A percentile compares a stretch with the other conserved stretches of the same genome.
Evolutionary conservation across 352 stramenopile genomes (phyloP).

Genomic region (Aphanomyces euteiches): DNA sequence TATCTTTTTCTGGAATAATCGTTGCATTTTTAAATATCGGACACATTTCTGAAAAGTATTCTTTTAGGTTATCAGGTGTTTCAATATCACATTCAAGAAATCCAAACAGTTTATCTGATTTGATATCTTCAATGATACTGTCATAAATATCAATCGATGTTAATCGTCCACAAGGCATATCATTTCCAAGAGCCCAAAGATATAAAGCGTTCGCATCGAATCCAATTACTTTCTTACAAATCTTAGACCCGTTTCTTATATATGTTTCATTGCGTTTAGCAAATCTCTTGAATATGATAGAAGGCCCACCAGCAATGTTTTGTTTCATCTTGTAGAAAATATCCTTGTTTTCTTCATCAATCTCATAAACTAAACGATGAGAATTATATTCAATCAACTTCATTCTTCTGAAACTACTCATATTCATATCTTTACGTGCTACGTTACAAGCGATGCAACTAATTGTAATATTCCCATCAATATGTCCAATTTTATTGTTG

Average conservation of each 20-base stretch:
- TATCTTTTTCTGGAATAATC: conserved; percentile 31
- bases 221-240: conserved; percentile 34
- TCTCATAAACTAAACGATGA: conserved; percentile 30
- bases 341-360: conserved; percentile 33
- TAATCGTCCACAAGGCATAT: conserved; percentile 37
- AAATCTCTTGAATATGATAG: conserved; percentile 37
- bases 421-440: conserved; percentile 35
- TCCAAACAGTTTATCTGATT: conserved; percentile 38
- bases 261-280: conserved; percentile 36
- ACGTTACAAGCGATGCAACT: conserved; percentile 33
- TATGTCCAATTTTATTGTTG: conserved; percentile 31
- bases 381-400: conserved; percentile 34
- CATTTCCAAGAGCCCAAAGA: conserved; percentile 35
- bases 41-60: conserved; percentile 41
- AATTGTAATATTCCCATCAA: conserved; percentile 33
- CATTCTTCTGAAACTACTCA: conserved; percentile 29
- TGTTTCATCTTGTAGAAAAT: conserved; percentile 32
- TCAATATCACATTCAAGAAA: conserved; percentile 44
- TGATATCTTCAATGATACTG: conserved; percentile 38
- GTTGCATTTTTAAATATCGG: conserved; percentile 42
- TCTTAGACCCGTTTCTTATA: conserved; percentile 32
- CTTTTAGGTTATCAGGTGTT: conserved; percentile 37
- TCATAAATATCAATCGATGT: conserved; percentile 34
- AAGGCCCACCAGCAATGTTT: conserved; percentile 33
- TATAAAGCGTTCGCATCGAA: conserved; percentile 39